These are phyloP conservation scores for Mycena sanguinolenta DNA, from an alignment of 768 basidiomycete genomes.

Conservation along the genomic window DNA sequence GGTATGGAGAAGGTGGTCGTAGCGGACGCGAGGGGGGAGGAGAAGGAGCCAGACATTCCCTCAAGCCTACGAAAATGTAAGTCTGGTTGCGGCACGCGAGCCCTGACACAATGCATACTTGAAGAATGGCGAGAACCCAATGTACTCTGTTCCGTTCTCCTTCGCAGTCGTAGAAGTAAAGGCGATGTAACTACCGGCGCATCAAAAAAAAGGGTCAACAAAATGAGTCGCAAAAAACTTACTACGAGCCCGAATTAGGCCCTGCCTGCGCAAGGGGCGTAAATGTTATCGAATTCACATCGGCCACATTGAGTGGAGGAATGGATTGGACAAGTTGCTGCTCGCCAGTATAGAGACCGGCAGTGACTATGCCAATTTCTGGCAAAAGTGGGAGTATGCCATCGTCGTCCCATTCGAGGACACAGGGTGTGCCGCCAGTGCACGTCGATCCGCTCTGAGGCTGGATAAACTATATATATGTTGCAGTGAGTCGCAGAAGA, in stretches of 20 bases:
- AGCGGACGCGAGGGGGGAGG: constrained; percentile 61
- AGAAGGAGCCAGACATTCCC: constrained; percentile 73
- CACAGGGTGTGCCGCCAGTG: constrained; percentile 66
- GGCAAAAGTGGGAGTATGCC: constrained; percentile 61
- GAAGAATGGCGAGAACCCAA: constrained; percentile 68
- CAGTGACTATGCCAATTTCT: constrained; percentile 63
- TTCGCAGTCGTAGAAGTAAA: constrained; percentile 59
- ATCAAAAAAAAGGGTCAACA: not conserved
- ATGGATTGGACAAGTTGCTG: constrained; percentile 74
- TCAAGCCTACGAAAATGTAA: constrained; percentile 55
- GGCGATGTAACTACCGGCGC: constrained; percentile 67
- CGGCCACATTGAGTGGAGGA: constrained; percentile 66
- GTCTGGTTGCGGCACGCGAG: too few relatives aligned
- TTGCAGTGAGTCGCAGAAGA: constrained; percentile 5
- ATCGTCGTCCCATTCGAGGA: constrained; percentile 74
- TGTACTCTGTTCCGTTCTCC: constrained; percentile 50
- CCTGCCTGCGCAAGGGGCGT: constrained; percentile 70
- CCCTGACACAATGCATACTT: constrained; percentile 51
- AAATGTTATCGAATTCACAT: constrained; percentile 62
- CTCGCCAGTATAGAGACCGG: constrained; percentile 71
- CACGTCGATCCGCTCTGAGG: constrained; percentile 62
- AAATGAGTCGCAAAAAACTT: constrained; percentile 41
- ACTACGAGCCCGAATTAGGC: constrained; percentile 72
- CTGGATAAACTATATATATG: constrained; percentile 57
- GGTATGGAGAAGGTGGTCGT: constrained; percentile 59